phyloP scores from a whole-genome alignment of 2,329 filamentous ascomycete species.

The Neopestalotiopsis sp. region DNA sequence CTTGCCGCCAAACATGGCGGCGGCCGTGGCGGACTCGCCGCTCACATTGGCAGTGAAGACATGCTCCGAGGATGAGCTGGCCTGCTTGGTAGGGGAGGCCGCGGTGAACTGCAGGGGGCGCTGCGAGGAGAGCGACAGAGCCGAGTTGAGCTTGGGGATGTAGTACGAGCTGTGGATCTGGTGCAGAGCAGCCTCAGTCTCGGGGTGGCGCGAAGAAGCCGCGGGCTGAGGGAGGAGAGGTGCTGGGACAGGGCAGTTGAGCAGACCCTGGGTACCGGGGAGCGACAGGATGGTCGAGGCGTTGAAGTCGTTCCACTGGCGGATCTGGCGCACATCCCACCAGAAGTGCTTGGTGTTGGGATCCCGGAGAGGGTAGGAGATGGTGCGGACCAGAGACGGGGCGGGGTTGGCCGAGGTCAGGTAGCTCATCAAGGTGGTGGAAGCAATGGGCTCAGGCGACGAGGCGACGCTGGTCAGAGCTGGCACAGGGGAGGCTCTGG shows the following conservation, averaged over 20 bases:
- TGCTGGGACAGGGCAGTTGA: slow-evolving; percentile 71
- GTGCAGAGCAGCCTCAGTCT: slow-evolving; percentile 79
- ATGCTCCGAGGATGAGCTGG: slow-evolving; percentile 51
- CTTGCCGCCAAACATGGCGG: slow-evolving; percentile 55
- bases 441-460: slow-evolving; percentile 52
- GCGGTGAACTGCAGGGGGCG: slow-evolving; percentile 62
- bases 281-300: slow-evolving; percentile 73
- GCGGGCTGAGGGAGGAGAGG: slow-evolving; percentile 65
- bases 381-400: slow-evolving; percentile 79
- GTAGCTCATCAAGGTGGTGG: slow-evolving; percentile 78
- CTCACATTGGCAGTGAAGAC: slow-evolving; percentile 70
- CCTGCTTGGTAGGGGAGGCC: slow-evolving; percentile 43
- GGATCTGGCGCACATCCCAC: slow-evolving; percentile 93
- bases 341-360: slow-evolving; percentile 83
- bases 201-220: slow-evolving; percentile 69
- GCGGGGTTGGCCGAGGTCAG: slow-evolving; percentile 82
- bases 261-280: slow-evolving; percentile 73
- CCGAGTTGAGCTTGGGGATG: slow-evolving; percentile 85
- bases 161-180: slow-evolving; percentile 79
- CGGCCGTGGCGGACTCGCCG: slow-evolving; percentile 61
- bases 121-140: slow-evolving; percentile 76
- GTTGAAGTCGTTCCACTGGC: slow-evolving; percentile 83
- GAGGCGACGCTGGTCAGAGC: slow-evolving; percentile 42
- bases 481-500: slow-evolving; percentile 45
- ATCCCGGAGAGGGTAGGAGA: slow-evolving; percentile 72